Evolutionary conservation across 345 rosid genomes (phyloP).

Genomic region (Bruguiera parviflora): DNA sequence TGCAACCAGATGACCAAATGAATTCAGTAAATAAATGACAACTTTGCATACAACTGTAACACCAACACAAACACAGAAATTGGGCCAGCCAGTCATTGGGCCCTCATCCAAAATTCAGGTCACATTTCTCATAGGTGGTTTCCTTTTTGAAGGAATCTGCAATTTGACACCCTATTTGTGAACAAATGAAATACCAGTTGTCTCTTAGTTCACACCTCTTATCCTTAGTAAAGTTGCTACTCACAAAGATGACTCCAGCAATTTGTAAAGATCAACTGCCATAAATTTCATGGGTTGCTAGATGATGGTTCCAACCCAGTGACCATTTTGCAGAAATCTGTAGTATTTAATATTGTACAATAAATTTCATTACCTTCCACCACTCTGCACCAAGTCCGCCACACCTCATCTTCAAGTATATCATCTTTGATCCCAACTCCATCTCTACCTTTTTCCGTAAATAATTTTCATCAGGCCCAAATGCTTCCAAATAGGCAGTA

Average conservation of each 20-base stretch:
- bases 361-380: slow-evolving; percentile 73
- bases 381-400: slow-evolving; percentile 79
- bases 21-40: not conserved
- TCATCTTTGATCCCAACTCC: slow-evolving; percentile 93
- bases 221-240: not conserved
- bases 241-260: not conserved
- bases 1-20: slow-evolving; percentile 23
- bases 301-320: not conserved
- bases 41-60: not conserved
- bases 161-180: not conserved
- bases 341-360: not conserved
- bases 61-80: not conserved
- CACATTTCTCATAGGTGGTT: not conserved
- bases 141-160: not conserved
- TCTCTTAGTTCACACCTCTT: not conserved
- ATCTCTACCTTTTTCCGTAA: slow-evolving; percentile 88
- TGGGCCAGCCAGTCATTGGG: not conserved
- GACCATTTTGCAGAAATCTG: not conserved
- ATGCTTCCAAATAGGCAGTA: slow-evolving; percentile 56
- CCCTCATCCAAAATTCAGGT: not conserved
- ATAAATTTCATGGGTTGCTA: not conserved
- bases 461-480: slow-evolving; percentile 69
- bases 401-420: slow-evolving; percentile 96
- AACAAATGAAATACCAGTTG: not conserved
- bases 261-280: not conserved